These are phyloP conservation scores for Nevesoporus exiguus DNA, from an alignment of 768 basidiomycete species.

Conservation along the genomic window DNA sequence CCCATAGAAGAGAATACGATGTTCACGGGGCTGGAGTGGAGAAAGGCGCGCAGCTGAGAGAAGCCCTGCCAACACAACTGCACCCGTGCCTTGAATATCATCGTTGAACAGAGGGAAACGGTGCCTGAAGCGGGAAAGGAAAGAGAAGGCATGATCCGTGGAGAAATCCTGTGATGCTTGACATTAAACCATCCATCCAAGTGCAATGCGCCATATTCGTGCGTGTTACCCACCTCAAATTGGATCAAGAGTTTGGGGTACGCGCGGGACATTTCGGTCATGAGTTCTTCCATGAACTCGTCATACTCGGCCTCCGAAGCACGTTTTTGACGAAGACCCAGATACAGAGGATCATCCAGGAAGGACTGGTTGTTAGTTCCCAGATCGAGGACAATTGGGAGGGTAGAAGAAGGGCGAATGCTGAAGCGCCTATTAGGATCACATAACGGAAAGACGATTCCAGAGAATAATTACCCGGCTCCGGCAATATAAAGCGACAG, in stretches of 20 bases:
- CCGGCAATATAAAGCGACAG: conserved; percentile 87
- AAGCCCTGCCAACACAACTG: conserved; percentile 88
- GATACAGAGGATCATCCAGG: conserved; percentile 85
- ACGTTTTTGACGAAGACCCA: conserved; percentile 75
- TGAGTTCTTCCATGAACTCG: conserved; percentile 92
- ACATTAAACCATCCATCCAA: background rate
- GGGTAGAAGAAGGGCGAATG: conserved; percentile 70
- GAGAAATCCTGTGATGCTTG: conserved; percentile 67
- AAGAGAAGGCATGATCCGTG: conserved; percentile 86
- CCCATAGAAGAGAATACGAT: conserved; percentile 89
- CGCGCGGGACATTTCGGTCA: conserved; percentile 68
- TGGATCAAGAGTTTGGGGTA: conserved; percentile 86
- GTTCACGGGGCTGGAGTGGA: conserved; percentile 59
- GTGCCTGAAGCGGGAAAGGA: conserved; percentile 71
- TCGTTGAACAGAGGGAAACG: conserved; percentile 85
- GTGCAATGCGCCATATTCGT: background rate
- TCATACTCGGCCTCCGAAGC: conserved; percentile 61
- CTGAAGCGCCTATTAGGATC: conserved; percentile 33
- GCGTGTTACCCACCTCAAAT: conserved; percentile 55
- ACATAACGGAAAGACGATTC: background rate
- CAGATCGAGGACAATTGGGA: conserved; percentile 84
- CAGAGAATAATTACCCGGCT: conserved; percentile 58
- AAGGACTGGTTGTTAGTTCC: conserved; percentile 83
- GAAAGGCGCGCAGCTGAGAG: conserved; percentile 81
- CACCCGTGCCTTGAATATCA: conserved; percentile 89